Percentiles rank a stretch among this genome's conserved stretches.
phyloP scores from a whole-genome alignment of 106 monocot genomes.

The Acanthochlamys bracteata region DNA sequence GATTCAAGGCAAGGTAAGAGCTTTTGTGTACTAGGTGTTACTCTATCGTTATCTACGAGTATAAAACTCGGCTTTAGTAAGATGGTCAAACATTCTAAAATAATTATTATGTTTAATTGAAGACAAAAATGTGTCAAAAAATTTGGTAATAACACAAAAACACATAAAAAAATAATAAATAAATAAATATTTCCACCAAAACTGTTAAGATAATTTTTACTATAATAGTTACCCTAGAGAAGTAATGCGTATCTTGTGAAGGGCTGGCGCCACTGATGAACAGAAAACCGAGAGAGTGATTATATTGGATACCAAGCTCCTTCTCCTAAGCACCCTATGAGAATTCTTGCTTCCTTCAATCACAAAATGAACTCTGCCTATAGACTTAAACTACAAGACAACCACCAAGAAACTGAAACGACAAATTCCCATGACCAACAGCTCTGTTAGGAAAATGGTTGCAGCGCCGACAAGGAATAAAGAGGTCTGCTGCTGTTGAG shows the following conservation, averaged over 20 bases:
- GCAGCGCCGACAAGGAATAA: conserved; percentile 5
- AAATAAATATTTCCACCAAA: too few relatives aligned
- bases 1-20: too few relatives aligned
- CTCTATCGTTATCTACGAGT: too few relatives aligned
- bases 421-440: conserved; percentile 1
- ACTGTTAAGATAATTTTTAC: too few relatives aligned
- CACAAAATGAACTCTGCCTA: not conserved
- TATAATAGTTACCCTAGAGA: not conserved
- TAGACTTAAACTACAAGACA: conserved; percentile 10
- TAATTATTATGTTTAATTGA: too few relatives aligned
- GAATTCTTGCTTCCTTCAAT: conserved; percentile 11
- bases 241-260: conserved; percentile 29
- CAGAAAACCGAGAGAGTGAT: conserved; percentile 40
- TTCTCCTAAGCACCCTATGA: conserved; percentile 26
- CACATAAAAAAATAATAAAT: too few relatives aligned
- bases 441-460: not conserved
- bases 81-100: not conserved
- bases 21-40: too few relatives aligned
- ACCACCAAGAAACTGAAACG: conserved; percentile 5
- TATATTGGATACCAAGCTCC: conserved; percentile 34
- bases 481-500: too few relatives aligned
- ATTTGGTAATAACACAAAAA: too few relatives aligned
- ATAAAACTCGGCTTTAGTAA: too few relatives aligned
- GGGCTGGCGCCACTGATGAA: conserved; percentile 38
- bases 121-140: too few relatives aligned